Evolutionary conservation across 2,329 filamentous ascomycete genomes (phyloP).

Genomic region (Calonectria hawksworthii): DNA sequence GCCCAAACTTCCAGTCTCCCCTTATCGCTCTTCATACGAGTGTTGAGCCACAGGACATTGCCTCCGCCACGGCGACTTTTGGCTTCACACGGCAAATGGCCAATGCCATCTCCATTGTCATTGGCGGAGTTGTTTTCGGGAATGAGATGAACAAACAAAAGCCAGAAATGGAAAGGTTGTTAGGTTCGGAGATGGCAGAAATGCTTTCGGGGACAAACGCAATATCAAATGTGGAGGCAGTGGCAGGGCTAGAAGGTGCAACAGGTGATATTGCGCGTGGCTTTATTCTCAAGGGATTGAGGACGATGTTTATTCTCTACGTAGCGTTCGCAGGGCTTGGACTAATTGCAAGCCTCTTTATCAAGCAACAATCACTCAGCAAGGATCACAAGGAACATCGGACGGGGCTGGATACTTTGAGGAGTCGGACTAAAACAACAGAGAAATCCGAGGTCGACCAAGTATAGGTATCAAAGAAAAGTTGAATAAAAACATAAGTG

Average conservation of each 20-base stretch:
- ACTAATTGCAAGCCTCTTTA: background rate
- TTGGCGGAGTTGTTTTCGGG: constrained; percentile 83
- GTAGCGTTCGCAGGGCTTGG: background rate
- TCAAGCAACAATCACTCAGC: background rate
- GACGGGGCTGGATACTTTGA: background rate
- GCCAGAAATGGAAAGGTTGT: constrained; percentile 59
- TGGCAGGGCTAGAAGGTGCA: background rate
- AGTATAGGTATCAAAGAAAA: background rate
- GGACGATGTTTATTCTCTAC: background rate
- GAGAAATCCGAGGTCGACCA: background rate
- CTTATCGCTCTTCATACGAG: constrained; percentile 77
- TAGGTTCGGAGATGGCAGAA: constrained; percentile 64
- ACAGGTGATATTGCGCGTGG: background rate
- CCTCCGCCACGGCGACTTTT: constrained; percentile 75
- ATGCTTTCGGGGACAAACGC: constrained; percentile 71
- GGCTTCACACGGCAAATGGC: constrained; percentile 78
- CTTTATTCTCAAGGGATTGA: background rate
- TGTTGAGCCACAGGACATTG: constrained; percentile 73
- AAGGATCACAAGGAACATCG: constrained; percentile 5
- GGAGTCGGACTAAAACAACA: background rate
- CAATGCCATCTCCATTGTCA: constrained; percentile 76
- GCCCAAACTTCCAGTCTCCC: constrained; percentile 78
- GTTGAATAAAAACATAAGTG: background rate
- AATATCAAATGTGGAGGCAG: constrained; percentile 47
- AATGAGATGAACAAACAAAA: constrained; percentile 76